phyloP scores from a whole-genome alignment of 352 stramenopile genomes.

The Phytophthora syringae region DNA sequence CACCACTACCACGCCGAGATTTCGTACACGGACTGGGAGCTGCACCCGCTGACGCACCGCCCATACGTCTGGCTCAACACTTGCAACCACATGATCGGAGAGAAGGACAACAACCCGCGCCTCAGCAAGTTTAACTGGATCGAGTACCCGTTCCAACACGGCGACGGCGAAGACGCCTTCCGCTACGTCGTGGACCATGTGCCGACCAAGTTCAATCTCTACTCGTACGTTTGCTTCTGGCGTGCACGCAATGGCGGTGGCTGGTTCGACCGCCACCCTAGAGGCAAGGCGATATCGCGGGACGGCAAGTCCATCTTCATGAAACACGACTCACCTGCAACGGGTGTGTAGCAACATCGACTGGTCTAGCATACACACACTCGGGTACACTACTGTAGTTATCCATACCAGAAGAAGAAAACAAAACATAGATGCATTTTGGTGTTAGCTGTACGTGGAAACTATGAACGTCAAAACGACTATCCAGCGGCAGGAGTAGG shows the following conservation, averaged over 20 bases:
- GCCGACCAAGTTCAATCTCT: slow-evolving; percentile 89
- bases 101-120: slow-evolving; percentile 81
- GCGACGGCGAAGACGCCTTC: slow-evolving; percentile 74
- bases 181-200: slow-evolving; percentile 81
- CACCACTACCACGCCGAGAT: slow-evolving; percentile 83
- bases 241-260: slow-evolving; percentile 77
- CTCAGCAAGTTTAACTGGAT: slow-evolving; percentile 84
- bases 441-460: neutral
- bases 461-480: neutral
- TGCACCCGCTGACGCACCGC: slow-evolving; percentile 49
- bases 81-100: slow-evolving; percentile 91
- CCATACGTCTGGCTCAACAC: slow-evolving; percentile 89
- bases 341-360: slow-evolving; percentile 23
- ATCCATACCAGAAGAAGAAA: slow-evolving; percentile 21
- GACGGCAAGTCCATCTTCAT: slow-evolving; percentile 75
- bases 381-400: slow-evolving; percentile 27
- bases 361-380: neutral
- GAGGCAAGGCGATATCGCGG: slow-evolving; percentile 53
- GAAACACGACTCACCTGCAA: slow-evolving; percentile 27
- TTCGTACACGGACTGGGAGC: slow-evolving; percentile 51
- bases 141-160: slow-evolving; percentile 82
- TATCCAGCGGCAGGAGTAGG: slow-evolving; percentile 30
- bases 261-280: slow-evolving; percentile 71
- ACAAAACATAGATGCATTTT: slow-evolving; percentile 36
- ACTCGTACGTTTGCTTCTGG: slow-evolving; percentile 85